Conservation (phyloP, 129 eudicot genomes). For the Chrysanthemum seticuspe region DNA sequence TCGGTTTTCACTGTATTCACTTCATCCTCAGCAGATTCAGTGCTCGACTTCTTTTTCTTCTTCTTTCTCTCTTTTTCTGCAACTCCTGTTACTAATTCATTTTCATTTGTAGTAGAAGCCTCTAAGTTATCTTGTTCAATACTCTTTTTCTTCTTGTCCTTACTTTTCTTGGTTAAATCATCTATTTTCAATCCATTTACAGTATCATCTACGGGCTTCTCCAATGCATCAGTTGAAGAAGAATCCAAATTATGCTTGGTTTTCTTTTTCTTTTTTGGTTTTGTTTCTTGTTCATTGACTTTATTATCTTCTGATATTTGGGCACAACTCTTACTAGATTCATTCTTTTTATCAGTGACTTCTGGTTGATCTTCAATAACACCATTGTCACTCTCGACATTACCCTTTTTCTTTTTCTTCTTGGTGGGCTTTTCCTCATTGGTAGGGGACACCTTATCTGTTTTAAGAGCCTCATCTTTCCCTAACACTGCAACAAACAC, state of each 20-base stretch:
- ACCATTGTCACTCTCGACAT: constrained; percentile 22
- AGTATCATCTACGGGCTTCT: not conserved
- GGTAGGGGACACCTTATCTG: constrained; percentile 17
- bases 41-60: too few relatives aligned
- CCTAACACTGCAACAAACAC: constrained; percentile 19
- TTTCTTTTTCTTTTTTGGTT: constrained; percentile 40
- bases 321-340: constrained; percentile 15
- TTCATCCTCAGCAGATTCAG: too few relatives aligned
- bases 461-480: constrained; percentile 19
- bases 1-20: constrained; percentile 1
- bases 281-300: constrained; percentile 28
- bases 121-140: not conserved
- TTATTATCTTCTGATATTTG: not conserved
- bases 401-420: constrained; percentile 49
- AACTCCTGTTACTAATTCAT: not conserved
- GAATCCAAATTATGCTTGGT: constrained; percentile 24
- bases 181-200: constrained; percentile 9
- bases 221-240: constrained; percentile 13
- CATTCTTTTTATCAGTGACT: constrained; percentile 17
- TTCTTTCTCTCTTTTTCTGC: not conserved
- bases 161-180: not conserved
- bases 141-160: not conserved
- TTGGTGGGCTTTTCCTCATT: constrained; percentile 29
- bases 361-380: constrained; percentile 18
- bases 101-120: not conserved